phyloP scores from a whole-genome alignment of 805 yeast species.

The Zygosaccharomyces bailii region DNA sequence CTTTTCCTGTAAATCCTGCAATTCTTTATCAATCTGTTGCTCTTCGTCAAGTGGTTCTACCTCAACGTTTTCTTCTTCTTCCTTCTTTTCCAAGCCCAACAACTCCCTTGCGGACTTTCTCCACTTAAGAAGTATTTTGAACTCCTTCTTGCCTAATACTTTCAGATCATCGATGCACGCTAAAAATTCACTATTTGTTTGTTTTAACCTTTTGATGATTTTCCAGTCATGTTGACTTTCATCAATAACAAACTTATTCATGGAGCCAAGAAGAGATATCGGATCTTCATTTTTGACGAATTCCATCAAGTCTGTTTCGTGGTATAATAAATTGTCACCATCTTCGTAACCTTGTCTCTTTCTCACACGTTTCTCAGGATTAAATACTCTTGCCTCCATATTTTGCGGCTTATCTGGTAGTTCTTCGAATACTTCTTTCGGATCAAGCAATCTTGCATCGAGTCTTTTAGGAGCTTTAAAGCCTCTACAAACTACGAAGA shows the following conservation, averaged over 20 bases:
- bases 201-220: slow-evolving; percentile 63
- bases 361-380: slow-evolving; percentile 88
- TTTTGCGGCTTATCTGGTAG: slow-evolving; percentile 68
- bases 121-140: slow-evolving; percentile 80
- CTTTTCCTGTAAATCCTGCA: slow-evolving; percentile 66
- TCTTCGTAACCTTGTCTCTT: slow-evolving; percentile 97
- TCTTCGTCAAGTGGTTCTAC: slow-evolving; percentile 79
- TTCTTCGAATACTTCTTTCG: slow-evolving; percentile 93
- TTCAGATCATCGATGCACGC: slow-evolving; percentile 88
- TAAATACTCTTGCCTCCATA: slow-evolving; percentile 87
- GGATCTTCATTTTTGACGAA: slow-evolving; percentile 82
- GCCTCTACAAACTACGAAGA: slow-evolving; percentile 93
- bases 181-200: slow-evolving; percentile 72
- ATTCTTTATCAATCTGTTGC: slow-evolving; percentile 81
- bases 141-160: slow-evolving; percentile 92
- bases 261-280: slow-evolving; percentile 72
- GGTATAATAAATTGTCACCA: slow-evolving; percentile 73
- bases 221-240: slow-evolving; percentile 66
- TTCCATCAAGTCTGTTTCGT: slow-evolving; percentile 70
- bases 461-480: slow-evolving; percentile 94
- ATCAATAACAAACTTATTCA: slow-evolving; percentile 61
- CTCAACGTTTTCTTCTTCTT: slow-evolving; percentile 50
- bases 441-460: slow-evolving; percentile 89
- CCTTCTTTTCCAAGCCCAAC: slow-evolving; percentile 62
- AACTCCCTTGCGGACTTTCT: slow-evolving; percentile 79